A percentile compares a stretch with the other conserved stretches of the same genome.
These are phyloP conservation scores for Astrothelium subdiscretum DNA, from an alignment of 495 filamentous ascomycete species.

Conservation along the genomic window DNA sequence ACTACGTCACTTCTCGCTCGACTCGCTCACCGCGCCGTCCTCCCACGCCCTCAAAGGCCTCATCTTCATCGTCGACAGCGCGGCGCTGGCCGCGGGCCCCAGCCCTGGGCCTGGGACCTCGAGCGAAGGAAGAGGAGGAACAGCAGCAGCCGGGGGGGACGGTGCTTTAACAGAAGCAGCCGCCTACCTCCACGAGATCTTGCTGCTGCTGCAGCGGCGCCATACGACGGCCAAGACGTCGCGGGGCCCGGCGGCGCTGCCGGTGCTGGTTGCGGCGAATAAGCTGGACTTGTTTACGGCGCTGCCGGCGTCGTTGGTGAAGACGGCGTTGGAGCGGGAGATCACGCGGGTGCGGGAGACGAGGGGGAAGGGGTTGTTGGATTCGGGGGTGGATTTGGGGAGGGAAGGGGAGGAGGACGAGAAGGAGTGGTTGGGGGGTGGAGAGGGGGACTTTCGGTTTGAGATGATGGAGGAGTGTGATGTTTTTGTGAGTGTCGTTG, in stretches of 20 bases:
- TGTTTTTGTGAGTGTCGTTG: conserved; percentile 63
- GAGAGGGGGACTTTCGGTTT: conserved; percentile 66
- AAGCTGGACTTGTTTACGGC: conserved; percentile 95
- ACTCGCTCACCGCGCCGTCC: conserved; percentile 13
- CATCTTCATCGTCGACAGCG: conserved; percentile 80
- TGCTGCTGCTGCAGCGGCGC: conserved; percentile 70
- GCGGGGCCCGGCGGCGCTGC: conserved; percentile 50
- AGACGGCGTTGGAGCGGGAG: conserved; percentile 64
- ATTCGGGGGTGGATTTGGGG: conserved; percentile 50
- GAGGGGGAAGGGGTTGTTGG: conserved; percentile 68
- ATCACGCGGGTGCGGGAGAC: conserved; percentile 67
- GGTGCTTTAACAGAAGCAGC: conserved; percentile 48
- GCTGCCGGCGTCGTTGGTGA: conserved; percentile 67
- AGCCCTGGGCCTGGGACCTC: too few relatives aligned
- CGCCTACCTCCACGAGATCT: conserved; percentile 75
- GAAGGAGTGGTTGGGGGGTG: conserved; percentile 71
- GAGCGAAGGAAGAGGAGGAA: conserved; percentile 26
- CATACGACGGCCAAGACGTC: conserved; percentile 44
- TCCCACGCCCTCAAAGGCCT: conserved; percentile 54
- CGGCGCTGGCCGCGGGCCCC: conserved; percentile 49
- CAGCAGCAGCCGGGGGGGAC: conserved; percentile 12
- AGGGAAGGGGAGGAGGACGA: conserved; percentile 41
- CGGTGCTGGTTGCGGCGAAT: conserved; percentile 79
- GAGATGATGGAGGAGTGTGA: conserved; percentile 70
- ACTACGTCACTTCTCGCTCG: conserved; percentile 46